These are phyloP conservation scores for Phytopythium ostracodes DNA, from an alignment of 352 stramenopile genomes.

Conservation along the genomic window DNA sequence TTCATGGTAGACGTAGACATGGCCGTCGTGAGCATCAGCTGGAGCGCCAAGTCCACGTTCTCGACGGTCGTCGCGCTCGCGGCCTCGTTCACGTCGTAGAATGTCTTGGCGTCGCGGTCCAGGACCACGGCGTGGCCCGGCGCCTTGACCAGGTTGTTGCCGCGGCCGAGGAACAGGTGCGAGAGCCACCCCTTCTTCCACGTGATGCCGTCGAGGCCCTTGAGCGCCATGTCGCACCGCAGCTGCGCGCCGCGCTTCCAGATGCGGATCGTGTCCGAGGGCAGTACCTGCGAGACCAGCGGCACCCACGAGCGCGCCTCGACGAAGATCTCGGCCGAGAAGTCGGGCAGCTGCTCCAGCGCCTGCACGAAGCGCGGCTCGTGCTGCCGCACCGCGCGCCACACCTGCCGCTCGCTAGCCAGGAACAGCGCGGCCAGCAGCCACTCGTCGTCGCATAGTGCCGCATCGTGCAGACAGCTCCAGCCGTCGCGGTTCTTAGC, in stretches of 20 bases:
- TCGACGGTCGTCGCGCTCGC: slow-evolving; percentile 48
- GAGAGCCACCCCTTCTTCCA: slow-evolving; percentile 73
- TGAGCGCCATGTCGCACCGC: slow-evolving; percentile 66
- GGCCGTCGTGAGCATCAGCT: slow-evolving; percentile 67
- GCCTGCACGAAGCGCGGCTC: slow-evolving; percentile 48
- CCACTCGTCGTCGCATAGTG: slow-evolving; percentile 72
- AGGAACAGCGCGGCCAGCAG: slow-evolving; percentile 69
- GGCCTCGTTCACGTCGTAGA: slow-evolving; percentile 63
- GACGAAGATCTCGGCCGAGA: slow-evolving; percentile 77
- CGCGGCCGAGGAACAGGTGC: slow-evolving; percentile 56
- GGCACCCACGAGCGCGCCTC: slow-evolving; percentile 81
- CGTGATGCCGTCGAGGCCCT: slow-evolving; percentile 70
- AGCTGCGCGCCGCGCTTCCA: slow-evolving; percentile 67
- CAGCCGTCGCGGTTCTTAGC: slow-evolving; percentile 47
- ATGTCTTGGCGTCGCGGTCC: slow-evolving; percentile 51
- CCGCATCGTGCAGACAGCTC: slow-evolving; percentile 73
- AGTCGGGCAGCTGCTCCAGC: slow-evolving; percentile 67
- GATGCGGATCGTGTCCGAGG: slow-evolving; percentile 69
- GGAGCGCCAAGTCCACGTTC: slow-evolving; percentile 70
- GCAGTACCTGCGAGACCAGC: slow-evolving; percentile 71
- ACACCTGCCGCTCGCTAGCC: slow-evolving; percentile 57
- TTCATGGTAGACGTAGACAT: slow-evolving; percentile 61
- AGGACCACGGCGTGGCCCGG: slow-evolving; percentile 50
- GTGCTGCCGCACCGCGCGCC: slow-evolving; percentile 38
- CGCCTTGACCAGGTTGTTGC: slow-evolving; percentile 13